Evolutionary conservation across 768 basidiomycete genomes (phyloP), one percentile per base, ranked within the genome.

Genomic region (Auricularia auricula-judae): DNA sequence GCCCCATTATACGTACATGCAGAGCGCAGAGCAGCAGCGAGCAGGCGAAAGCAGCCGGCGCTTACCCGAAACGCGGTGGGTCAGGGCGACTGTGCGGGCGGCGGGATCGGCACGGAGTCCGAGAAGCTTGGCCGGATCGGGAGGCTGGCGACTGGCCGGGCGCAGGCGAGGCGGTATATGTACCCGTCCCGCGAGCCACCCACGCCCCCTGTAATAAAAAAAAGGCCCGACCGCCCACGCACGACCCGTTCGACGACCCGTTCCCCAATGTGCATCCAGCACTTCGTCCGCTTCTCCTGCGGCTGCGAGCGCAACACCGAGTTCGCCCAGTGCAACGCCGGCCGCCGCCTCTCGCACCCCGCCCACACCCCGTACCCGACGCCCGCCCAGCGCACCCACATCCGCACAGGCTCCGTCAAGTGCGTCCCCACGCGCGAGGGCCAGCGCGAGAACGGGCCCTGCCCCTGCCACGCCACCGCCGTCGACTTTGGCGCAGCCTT

Each of bases 301-400:
- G 56, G 56, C 23, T 59, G 56, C 56, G 56, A 59, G 56, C 56
- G 23, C 56, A 59, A 59, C 56, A 59, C 56, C 23, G 56, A 59
- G 56, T 59, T 59, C 34, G 56, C 56, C 21, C 56, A 59, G 56
- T 59, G 56, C 34, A 59, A 34, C 34, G 56, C 56, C 23, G 29
- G 56, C 56, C 56, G 56, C 34, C 56, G 56, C 23, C 23, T 59
- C 56, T 8, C 21, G 34, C 56, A 23, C 23, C 29, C 14, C 23
- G 16, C 56, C 23, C 12, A 59, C 56, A 51, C 47, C 1, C 47
- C 47, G 10, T 16, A 18, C 47, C 21, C 47, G 47, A 51, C 47
- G 47, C 18, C 47, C 18, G 47, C 47, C 18, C 18, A 21, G 47
- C 14, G 47, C 18, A 51, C 18, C 7, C 47, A 51, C 21, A 51